Base-by-base conservation (phyloP, 257 asterid genomes). In the Lantana camara region DNA sequence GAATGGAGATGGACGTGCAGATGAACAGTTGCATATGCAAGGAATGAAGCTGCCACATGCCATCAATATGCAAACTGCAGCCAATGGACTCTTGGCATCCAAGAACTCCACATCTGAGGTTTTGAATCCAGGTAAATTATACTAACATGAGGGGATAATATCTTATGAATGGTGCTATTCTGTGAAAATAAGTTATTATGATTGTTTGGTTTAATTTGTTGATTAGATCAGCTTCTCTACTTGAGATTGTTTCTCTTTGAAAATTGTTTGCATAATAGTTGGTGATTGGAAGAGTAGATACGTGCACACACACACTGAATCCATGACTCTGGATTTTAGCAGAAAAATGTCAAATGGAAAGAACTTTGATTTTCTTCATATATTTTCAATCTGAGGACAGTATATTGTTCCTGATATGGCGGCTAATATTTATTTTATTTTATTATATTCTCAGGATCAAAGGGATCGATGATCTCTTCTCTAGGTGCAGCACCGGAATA, bases 401-500 rank as follows among this genome's bases (percentile, higher is more conserved):
- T n/a, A n/a, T n/a, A n/a, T n/a, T n/a, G n/a, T n/a, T n/a, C n/a
- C n/a, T n/a, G n/a, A n/a, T 27, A 2, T 27, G 32, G 32, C 2
- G 4, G 32, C 7, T 9, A 56, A 32, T 40, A 29, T 21, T 4
- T 17, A 2, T 32, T 11, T 5, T 5, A 13, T 2, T 32, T 11
- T 5, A 14, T 4, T 32, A 2, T 20, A 14, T 34, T 48, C 15
- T 74, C 41, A 88, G 96, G 87, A 54, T 67, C 70, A 56, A 83
- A 80, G 83, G 86, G 81, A 63, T 66, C 96, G 34, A 27, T 71
- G 57, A 68, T 79, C 60, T 73, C 82, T 35, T 61, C 80, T 61
- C 57, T 70, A 64, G 86, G 70, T 69, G 78, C 80, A 77, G 75
- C 84, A 79, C 77, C 80, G 40, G 89, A 81, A 16, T 71, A 69